Conservation (phyloP, 2,329 filamentous ascomycete genomes). For the Colletotrichum sojae region DNA sequence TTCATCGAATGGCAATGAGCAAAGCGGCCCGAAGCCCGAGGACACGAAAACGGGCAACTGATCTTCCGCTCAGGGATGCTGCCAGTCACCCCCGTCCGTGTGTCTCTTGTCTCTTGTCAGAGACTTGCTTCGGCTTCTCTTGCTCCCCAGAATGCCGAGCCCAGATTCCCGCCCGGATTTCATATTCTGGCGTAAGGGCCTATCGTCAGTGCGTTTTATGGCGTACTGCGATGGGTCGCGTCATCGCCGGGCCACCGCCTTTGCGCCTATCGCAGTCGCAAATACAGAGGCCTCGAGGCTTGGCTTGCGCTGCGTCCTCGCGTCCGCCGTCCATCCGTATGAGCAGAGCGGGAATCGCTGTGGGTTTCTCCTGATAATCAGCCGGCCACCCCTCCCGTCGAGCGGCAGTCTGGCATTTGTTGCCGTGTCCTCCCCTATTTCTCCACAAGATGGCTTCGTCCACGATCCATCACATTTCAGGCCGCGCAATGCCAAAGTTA, state of each 20-base stretch:
- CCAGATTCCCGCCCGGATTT: not conserved
- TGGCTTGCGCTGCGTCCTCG: conserved; percentile 1
- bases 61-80: conserved; percentile 12
- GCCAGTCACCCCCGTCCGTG: conserved; percentile 41
- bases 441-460: conserved; percentile 7
- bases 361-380: conserved; percentile 19
- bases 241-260: conserved; percentile 2
- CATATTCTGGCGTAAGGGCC: conserved; percentile 1
- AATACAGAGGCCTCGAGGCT: conserved; percentile 8
- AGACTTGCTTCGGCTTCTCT: conserved; percentile 56
- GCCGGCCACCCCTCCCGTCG: not conserved
- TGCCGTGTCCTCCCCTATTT: conserved; percentile 9
- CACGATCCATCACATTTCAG: not conserved
- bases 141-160: conserved; percentile 44
- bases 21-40: not conserved
- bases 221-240: not conserved
- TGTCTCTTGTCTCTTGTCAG: conserved; percentile 51
- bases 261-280: conserved; percentile 9
- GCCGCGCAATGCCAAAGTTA: conserved; percentile 2
- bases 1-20: not conserved
- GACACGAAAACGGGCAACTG: no score
- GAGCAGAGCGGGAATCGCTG: not conserved
- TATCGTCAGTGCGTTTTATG: conserved; percentile 30
- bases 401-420: conserved; percentile 21
- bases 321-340: not conserved